Base-by-base conservation (phyloP, 2,329 filamentous ascomycete species). In the Stagonosporopsis vannaccii region DNA sequence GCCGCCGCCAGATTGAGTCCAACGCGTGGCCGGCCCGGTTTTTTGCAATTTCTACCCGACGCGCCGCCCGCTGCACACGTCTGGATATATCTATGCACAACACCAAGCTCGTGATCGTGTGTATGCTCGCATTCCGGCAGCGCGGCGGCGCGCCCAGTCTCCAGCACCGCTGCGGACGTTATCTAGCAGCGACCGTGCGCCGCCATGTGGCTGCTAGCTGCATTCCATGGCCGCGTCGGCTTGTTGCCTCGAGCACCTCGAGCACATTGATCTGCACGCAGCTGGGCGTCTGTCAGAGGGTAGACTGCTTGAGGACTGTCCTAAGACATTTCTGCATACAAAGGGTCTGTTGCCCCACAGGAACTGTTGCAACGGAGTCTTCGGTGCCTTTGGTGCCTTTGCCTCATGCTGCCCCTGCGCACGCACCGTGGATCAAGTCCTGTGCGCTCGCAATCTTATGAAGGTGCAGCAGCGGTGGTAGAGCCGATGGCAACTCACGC, bases 21-120 rank as follows among this genome's bases (percentile, higher is more conserved):
- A 61, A 60, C 52, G 58, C 62, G 58, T 61, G 57, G 57, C 59
- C 59, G 57, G 39, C 50, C 56, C 51, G 51, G 51, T 46, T 54
- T 42, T 45, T 47, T 59, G 58, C 60, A 56, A 52, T 58, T 42
- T 55, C 51, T 56, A 51, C 28, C 53, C 53, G 53, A 42, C 35
- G 28, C 52, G 41, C 52, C 41, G 46, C 41, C 46, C 46, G 26
- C 35, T 36, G n/a, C 9, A 45, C 28, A 46, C 36, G 53, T 35
- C 41, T 47, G 25, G n/a, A 17, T 30, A 43, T 20, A 19, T 19
- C 5, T 42, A 11, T 30, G 41, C 17, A 20, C 26, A 36, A 47
- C 50, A 37, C 47, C 54, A 44, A 35, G 37, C 15, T 42, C 30
- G 20, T 25, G 39, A 40, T 49, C 40, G 33, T 49, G 30, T 47